A percentile compares a stretch with the other conserved stretches of the same genome.
phyloP scores from a whole-genome alignment of 2,329 filamentous ascomycete genomes.

The Sclerotinia subarctica region DNA sequence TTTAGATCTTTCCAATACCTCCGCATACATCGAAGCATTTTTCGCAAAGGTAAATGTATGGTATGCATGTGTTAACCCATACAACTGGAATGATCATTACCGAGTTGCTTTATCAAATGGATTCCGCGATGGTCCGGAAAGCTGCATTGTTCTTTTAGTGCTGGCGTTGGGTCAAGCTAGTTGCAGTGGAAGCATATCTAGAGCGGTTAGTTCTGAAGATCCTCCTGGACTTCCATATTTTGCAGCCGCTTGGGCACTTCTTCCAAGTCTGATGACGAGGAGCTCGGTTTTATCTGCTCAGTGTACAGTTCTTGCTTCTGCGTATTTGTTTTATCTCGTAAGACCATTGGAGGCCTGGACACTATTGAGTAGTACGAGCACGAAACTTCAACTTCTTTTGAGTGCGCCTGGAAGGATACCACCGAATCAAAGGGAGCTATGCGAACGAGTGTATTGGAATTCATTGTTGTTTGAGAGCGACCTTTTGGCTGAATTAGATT shows the following conservation, averaged over 20 bases:
- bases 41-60: conserved; percentile 80
- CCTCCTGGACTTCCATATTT: conserved; percentile 77
- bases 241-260: conserved; percentile 72
- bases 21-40: conserved; percentile 73
- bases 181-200: conserved; percentile 71
- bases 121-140: conserved; percentile 76
- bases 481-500: conserved; percentile 72
- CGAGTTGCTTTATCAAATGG: conserved; percentile 70
- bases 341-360: conserved; percentile 82
- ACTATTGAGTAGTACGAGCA: conserved; percentile 73
- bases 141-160: conserved; percentile 77
- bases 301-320: conserved; percentile 75
- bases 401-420: conserved; percentile 71
- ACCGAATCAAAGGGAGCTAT: conserved; percentile 66
- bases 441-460: conserved; percentile 82
- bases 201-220: conserved; percentile 64
- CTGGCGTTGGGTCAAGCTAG: conserved; percentile 75
- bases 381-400: conserved; percentile 75
- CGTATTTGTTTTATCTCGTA: conserved; percentile 80
- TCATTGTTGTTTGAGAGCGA: conserved; percentile 77
- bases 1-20: conserved; percentile 71
- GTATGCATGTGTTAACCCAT: conserved; percentile 83
- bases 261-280: conserved; percentile 75
- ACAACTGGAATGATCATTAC: conserved; percentile 75
- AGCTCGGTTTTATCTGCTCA: conserved; percentile 77